These are phyloP conservation scores for Sporothrix mexicana DNA, from an alignment of 2,329 filamentous ascomycete genomes.

Conservation along the genomic window DNA sequence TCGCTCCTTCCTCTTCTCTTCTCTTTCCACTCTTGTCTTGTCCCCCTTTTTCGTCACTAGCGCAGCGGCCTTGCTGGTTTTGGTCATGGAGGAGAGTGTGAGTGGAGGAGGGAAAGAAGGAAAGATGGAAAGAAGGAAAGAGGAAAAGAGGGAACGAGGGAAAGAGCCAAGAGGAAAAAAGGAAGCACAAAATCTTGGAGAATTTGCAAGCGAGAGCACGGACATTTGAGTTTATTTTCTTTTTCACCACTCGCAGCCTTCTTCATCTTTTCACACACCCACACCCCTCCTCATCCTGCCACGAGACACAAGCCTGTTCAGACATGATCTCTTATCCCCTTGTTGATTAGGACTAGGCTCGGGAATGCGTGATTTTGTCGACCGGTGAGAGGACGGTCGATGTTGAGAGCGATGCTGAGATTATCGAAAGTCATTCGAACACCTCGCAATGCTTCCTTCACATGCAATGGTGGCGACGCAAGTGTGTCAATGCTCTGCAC, in stretches of 20 bases:
- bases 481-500: too few species aligned
- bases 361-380: not conserved
- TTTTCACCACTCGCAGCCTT: too few species aligned
- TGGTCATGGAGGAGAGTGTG: not conserved
- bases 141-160: too few species aligned
- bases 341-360: slow-evolving; percentile 1
- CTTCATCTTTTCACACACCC: not conserved
- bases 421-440: too few species aligned
- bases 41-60: slow-evolving; percentile 12
- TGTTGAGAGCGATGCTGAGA: too few species aligned
- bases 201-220: not conserved
- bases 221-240: slow-evolving; percentile 14
- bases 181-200: not conserved
- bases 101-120: not conserved
- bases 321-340: not conserved
- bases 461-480: too few species aligned
- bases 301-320: not conserved
- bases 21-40: not conserved
- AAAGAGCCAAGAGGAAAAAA: too few species aligned
- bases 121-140: not conserved
- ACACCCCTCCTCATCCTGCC: slow-evolving; percentile 1
- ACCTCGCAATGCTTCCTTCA: too few species aligned
- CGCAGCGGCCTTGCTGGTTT: not conserved
- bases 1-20: not conserved
- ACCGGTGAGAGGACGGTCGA: not conserved